Conservation (phyloP, 2,329 filamentous ascomycete species). For the Mollisia scopiformis region DNA sequence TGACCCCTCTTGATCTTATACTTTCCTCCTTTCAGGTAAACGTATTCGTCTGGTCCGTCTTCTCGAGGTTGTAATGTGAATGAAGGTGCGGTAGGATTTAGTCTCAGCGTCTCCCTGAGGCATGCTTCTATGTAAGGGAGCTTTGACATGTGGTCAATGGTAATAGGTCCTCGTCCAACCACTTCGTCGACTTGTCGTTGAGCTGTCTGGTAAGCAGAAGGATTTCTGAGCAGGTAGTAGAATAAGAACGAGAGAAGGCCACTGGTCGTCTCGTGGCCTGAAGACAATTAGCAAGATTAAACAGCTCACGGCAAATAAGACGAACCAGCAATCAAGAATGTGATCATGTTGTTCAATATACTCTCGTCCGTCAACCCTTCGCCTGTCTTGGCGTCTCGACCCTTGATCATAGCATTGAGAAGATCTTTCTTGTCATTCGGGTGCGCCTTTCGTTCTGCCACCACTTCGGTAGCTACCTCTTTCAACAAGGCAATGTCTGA, state of each 20-base stretch:
- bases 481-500: slow-evolving; percentile 58
- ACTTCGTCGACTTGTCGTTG: slow-evolving; percentile 56
- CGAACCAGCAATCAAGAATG: slow-evolving; percentile 60
- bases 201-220: slow-evolving; percentile 47
- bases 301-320: neutral
- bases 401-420: slow-evolving; percentile 70
- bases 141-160: slow-evolving; percentile 49
- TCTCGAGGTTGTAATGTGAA: slow-evolving; percentile 1
- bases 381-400: slow-evolving; percentile 68
- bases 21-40: slow-evolving; percentile 44
- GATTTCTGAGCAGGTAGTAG: slow-evolving; percentile 54
- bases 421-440: slow-evolving; percentile 66
- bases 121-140: slow-evolving; percentile 68
- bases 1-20: slow-evolving; percentile 50
- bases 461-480: slow-evolving; percentile 58
- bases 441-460: slow-evolving; percentile 58
- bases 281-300: slow-evolving; percentile 47
- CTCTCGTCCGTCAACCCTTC: slow-evolving; percentile 63
- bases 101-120: slow-evolving; percentile 67
- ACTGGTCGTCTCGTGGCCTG: slow-evolving; percentile 68
- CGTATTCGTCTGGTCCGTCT: slow-evolving; percentile 14
- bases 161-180: slow-evolving; percentile 49
- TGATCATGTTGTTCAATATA: slow-evolving; percentile 73
- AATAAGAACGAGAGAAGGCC: slow-evolving; percentile 53
- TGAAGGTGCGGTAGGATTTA: slow-evolving; percentile 61